Base-by-base conservation (phyloP, 352 stramenopile genomes). In the Globisporangium nodosum region DNA sequence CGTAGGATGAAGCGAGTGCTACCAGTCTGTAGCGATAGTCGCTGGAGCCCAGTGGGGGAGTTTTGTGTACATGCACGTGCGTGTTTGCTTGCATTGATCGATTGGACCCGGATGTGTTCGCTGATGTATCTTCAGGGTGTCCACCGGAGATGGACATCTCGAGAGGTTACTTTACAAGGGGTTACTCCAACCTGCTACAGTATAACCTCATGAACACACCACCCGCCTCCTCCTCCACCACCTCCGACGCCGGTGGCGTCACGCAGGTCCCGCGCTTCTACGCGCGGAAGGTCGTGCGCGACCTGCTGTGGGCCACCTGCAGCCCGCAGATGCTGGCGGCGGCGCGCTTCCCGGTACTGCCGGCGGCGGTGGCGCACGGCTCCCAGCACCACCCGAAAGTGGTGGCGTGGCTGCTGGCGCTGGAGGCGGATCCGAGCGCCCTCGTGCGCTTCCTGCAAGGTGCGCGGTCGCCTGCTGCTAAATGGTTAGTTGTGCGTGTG, bases 241-340 rank as follows among this genome's bases (percentile, higher is more conserved):
- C 33, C 33, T 39, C 33, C 33, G 8, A 39, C 33, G 33, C 33
- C 33, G 15, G 11, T 5, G 15, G 11, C 39, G 39, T n/a, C 11
- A 5, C 40, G 40, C 3, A 3, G 16, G 12, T 7, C 13, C 12
- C 40, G 24, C 55, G 16, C 33, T 61, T 71, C 24, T 66, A 61
- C 52, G 43, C 68, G 40, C 73, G 69, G 21, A 92, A 90, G 68
- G 68, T 87, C 11, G 68, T 92, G 40, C 74, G 76, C 37, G 78
- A 90, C 63, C 67, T 92, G 58, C 63, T 88, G 27, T 92, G 81
- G 78, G 58, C 64, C 12, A 64, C 80, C 48, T 70, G 71, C 3
- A 90, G 81, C 61, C 79, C 79, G 2, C 79, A 88, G 37, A 60
- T 92, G 45, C 69, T 89, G 55, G 68, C 65, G 42, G 63, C 31